Conservation (phyloP, 2,329 filamentous ascomycete genomes). For the Fusarium chaquense region DNA sequence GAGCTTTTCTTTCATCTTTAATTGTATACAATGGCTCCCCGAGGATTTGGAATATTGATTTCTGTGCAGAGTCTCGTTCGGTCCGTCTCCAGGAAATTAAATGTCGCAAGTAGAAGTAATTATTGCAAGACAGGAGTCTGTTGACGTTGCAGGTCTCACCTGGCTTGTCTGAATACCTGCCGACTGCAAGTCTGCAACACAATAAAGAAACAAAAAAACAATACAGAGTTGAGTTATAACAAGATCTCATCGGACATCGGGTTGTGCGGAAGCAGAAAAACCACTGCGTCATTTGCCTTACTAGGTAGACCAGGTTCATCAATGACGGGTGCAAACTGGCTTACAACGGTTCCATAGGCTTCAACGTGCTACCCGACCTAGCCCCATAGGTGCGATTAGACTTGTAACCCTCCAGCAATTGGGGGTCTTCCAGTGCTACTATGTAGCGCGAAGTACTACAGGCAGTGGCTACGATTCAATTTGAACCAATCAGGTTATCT, state of each 20-base stretch:
- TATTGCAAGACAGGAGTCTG: background rate
- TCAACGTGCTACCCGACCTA: background rate
- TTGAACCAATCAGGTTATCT: slow-evolving; percentile 32
- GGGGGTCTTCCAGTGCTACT: slow-evolving; percentile 1
- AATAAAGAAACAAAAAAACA: background rate
- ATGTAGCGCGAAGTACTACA: background rate
- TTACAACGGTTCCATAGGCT: slow-evolving; percentile 20
- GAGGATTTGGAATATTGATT: background rate
- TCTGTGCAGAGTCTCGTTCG: background rate
- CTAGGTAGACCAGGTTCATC: slow-evolving; percentile 3
- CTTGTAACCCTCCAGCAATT: slow-evolving; percentile 10
- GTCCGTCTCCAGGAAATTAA: slow-evolving; percentile 1
- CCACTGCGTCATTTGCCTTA: slow-evolving; percentile 20
- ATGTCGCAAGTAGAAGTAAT: background rate
- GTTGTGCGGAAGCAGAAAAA: slow-evolving; percentile 5
- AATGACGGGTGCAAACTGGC: slow-evolving; percentile 13
- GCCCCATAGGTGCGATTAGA: background rate
- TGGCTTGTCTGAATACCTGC: background rate
- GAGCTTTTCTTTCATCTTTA: background rate
- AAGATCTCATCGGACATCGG: slow-evolving; percentile 2
- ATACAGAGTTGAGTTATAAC: background rate
- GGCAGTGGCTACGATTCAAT: slow-evolving; percentile 7
- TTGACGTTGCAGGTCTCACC: background rate
- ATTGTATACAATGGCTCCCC: background rate
- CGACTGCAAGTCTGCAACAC: background rate